A percentile compares a stretch with the other conserved stretches of the same genome.
phyloP scores from a whole-genome alignment of 2,329 filamentous ascomycete species.

The Iodosphaeria phyllophila region DNA sequence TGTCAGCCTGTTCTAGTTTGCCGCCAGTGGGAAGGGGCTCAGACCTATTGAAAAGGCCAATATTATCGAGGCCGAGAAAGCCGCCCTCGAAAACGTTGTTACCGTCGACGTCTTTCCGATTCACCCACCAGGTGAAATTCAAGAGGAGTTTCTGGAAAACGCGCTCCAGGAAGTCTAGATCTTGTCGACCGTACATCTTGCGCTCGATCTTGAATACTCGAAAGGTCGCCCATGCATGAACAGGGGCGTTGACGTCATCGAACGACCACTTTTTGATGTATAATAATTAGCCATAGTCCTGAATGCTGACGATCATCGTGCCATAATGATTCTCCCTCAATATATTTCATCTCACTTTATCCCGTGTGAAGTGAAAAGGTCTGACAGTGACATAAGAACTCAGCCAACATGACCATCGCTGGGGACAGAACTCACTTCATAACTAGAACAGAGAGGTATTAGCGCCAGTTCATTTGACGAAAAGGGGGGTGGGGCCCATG shows the following conservation, averaged over 20 bases:
- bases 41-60: constrained; percentile 91
- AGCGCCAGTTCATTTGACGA: neutral
- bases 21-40: constrained; percentile 88
- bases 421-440: too few relatives aligned
- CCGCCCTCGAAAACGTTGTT: constrained; percentile 97
- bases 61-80: constrained; percentile 91
- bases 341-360: too few relatives aligned
- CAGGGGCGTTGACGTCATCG: constrained; percentile 87
- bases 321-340: too few relatives aligned
- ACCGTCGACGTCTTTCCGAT: constrained; percentile 81
- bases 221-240: constrained; percentile 93
- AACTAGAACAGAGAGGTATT: too few relatives aligned
- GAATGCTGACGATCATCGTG: too few relatives aligned
- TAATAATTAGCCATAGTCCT: constrained; percentile 7
- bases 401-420: too few relatives aligned
- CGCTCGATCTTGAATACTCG: constrained; percentile 95
- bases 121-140: constrained; percentile 99
- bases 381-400: too few relatives aligned
- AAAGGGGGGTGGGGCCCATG: neutral
- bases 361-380: too few relatives aligned
- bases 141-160: constrained; percentile 91
- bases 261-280: constrained; percentile 81
- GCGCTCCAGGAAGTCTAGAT: constrained; percentile 86
- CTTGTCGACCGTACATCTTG: constrained; percentile 88
- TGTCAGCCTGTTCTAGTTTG: constrained; percentile 88